Conservation (phyloP, 352 stramenopile species). For the Phytopythium montanum region DNA sequence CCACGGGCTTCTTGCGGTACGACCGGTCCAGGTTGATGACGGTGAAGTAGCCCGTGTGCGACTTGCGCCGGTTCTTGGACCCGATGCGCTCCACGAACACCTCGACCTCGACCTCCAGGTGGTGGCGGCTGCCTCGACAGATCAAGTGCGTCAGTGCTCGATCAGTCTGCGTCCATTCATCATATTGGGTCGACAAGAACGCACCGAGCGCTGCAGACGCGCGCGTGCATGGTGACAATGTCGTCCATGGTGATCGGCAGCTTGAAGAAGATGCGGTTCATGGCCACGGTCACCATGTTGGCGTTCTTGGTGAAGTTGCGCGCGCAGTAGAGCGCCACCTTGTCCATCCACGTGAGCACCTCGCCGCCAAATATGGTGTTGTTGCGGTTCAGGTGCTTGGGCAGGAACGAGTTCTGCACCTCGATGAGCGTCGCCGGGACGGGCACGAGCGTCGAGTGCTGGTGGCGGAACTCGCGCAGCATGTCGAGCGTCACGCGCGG, state of each 20-base stretch:
- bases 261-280: slow-evolving; percentile 74
- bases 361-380: slow-evolving; percentile 76
- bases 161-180: too few relatives aligned
- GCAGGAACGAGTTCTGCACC: slow-evolving; percentile 68
- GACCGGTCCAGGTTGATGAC: slow-evolving; percentile 60
- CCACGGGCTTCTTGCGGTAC: slow-evolving; percentile 52
- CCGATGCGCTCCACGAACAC: slow-evolving; percentile 59
- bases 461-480: slow-evolving; percentile 43
- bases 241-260: slow-evolving; percentile 62
- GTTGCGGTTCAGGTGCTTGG: slow-evolving; percentile 73
- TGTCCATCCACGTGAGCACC: slow-evolving; percentile 68
- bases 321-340: slow-evolving; percentile 57
- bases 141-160: background rate
- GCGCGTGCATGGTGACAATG: slow-evolving; percentile 63
- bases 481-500: slow-evolving; percentile 57
- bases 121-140: slow-evolving; percentile 30
- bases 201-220: slow-evolving; percentile 53
- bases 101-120: slow-evolving; percentile 71
- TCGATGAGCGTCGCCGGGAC: slow-evolving; percentile 68
- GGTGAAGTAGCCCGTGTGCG: slow-evolving; percentile 69
- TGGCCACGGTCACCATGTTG: slow-evolving; percentile 62
- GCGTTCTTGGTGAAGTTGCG: slow-evolving; percentile 68
- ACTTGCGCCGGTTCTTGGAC: slow-evolving; percentile 40
- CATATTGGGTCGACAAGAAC: slow-evolving; percentile 2
- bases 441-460: slow-evolving; percentile 35